Evolutionary conservation across 495 filamentous ascomycete species (phyloP).

Genomic region (Lindgomyces ingoldianus): DNA sequence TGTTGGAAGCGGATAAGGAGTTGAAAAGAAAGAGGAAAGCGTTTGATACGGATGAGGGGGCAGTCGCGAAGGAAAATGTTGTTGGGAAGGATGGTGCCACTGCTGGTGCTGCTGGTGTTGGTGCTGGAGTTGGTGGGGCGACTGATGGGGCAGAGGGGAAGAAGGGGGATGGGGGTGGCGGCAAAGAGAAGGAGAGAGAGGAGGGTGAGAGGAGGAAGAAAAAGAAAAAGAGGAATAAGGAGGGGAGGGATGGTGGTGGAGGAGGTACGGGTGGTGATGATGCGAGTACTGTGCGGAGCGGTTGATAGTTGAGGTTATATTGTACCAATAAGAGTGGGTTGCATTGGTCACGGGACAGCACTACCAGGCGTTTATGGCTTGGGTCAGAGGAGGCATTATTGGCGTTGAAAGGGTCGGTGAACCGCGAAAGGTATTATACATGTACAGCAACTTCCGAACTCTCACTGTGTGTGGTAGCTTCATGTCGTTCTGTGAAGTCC

Average conservation of each 20-base stretch:
- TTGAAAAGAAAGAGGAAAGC: conserved; percentile 75
- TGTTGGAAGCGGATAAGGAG: conserved; percentile 76
- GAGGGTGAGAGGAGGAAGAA: conserved; percentile 33
- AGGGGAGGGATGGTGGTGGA: not conserved
- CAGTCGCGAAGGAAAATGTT: conserved; percentile 38
- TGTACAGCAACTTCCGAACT: too few species aligned
- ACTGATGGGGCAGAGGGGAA: too few species aligned
- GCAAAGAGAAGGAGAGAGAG: conserved; percentile 1
- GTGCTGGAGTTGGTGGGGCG: too few species aligned
- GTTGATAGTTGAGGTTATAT: not conserved
- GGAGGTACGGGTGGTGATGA: conserved; percentile 5
- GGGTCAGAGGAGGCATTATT: too few species aligned
- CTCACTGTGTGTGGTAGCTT: too few species aligned
- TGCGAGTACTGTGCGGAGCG: conserved; percentile 23
- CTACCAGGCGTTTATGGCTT: too few species aligned
- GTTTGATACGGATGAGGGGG: conserved; percentile 58
- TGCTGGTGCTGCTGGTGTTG: too few species aligned
- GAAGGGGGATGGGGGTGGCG: conserved; percentile 9
- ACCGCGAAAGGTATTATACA: too few species aligned
- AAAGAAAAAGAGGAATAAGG: conserved; percentile 31
- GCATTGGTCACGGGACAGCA: too few species aligned
- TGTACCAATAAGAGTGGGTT: too few species aligned
- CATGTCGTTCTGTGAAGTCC: too few species aligned
- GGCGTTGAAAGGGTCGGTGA: too few species aligned
- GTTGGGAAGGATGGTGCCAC: conserved; percentile 36